Base-by-base conservation (phyloP, 352 stramenopile species). In the Globisporangium spinosum region DNA sequence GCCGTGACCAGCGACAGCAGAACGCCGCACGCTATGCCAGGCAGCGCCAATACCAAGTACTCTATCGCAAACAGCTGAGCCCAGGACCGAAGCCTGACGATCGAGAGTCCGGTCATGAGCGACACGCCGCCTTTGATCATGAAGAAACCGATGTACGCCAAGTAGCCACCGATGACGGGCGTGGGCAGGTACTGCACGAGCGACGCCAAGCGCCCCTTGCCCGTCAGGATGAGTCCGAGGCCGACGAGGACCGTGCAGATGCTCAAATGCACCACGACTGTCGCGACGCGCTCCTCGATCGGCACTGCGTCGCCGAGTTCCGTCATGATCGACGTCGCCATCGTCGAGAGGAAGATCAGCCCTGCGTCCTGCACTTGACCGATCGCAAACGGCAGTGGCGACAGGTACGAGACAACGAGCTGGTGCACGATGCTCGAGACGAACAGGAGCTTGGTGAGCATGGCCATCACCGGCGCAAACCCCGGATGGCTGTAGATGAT, bases 131-230 rank as follows among this genome's bases (percentile, higher is more conserved):
- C 94, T 71, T 97, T 89, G 35, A 97, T 65, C 80, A 96, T 98
- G 71, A 99, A 99, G 66, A 98, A 98, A 0, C 97, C 97, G 51
- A 98, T 98, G 68, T 95, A 98, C 23, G 95, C 97, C 47, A 99
- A 80, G 80, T 99, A 99, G 7, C 97, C 97, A 15, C 80, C 97
- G 27, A 99, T 90, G 8, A 99, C 97, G 38, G 90, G 94, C 32
- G 96, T 97, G 2, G 97, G 97, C 13, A 99, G 79, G 64, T 98
- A 94, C 73, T 98, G 95, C 10, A 98, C 95, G 32, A 98, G 87
- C n/a, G 84, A 92, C 34, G 97, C 97, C 32, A 99, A 79, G 51
- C 78, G 72, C 58, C 82, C 82, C 65, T 90, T 94, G 8, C 96
- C 97, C 34, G 98, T 87, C 15, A 95, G 66, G 25, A 99, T 90